Base-by-base conservation (phyloP, 2,329 filamentous ascomycete species). In the Monosporascus sp. region DNA sequence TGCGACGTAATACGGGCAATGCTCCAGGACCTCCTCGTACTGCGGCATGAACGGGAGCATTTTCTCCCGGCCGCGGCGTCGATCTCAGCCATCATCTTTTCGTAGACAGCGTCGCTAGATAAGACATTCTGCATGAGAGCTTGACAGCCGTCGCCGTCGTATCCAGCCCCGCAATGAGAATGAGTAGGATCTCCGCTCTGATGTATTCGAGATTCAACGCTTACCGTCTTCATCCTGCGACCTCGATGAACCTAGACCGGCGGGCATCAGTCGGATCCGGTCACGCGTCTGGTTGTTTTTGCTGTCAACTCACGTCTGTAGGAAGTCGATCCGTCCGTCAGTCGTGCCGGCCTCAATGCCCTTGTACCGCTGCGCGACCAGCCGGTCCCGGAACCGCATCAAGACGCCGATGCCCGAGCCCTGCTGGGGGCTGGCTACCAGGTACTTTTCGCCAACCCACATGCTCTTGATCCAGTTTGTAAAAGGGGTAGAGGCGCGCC, bases 351-450 rank as follows among this genome's bases (percentile, higher is more conserved):
- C 63, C 49, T 75, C 69, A 20, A 81, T 70, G 50, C 80, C 77
- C 26, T 71, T 63, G 24, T 75, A 65, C 1, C 81, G 72, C 56
- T 80, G 66, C 22, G 67, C 61, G 52, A 84, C 74, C 2, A 84
- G 70, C 26, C 72, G 71, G 58, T 84, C 80, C 4, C 80, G 76
- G 64, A 82, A 83, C 8, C 77, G 71, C 78, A 84, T 83, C 52
- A 83, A 61, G 1, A 73, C 75, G 1, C 80, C 80, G 37, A 83
- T 80, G 1, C 79, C 80, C 14, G 72, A 76, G 40, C 79, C 66
- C 37, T 84, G 74, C 47, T 80, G 73, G 0, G 80, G 78, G 37
- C 67, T 76, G 8, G 79, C 77, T 9, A 82, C 76, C 2, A 82
- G 68, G 58, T 78, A 80, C 54, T 79, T 77, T 20, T 44, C 41